phyloP scores from a whole-genome alignment of 202 grass and related monocot species.

The Schoenoplectus triqueter region DNA sequence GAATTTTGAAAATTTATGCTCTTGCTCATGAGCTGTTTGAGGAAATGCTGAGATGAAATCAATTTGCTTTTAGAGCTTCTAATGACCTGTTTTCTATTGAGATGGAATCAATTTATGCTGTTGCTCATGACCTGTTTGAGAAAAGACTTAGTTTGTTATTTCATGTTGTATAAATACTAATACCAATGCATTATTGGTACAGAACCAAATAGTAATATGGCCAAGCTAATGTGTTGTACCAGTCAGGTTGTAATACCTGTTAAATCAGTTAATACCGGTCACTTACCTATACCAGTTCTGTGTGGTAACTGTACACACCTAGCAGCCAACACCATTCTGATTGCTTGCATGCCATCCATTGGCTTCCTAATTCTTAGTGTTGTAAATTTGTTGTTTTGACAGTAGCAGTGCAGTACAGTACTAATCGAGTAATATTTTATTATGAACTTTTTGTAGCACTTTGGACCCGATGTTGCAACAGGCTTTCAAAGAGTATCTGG shows the following conservation, averaged over 20 bases:
- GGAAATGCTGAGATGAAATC: not conserved
- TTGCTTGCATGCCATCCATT: not conserved
- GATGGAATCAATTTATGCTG: too few species aligned
- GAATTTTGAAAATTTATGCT: not conserved
- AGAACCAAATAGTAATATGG: not conserved
- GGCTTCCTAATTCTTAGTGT: not conserved
- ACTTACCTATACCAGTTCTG: not conserved
- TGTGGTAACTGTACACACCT: not conserved
- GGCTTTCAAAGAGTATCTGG: conserved; percentile 44
- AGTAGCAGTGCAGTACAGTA: not conserved
- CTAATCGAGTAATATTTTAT: not conserved
- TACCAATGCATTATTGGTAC: not conserved
- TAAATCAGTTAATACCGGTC: not conserved
- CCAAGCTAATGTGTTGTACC: not conserved
- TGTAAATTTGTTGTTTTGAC: not conserved
- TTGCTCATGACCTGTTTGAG: too few species aligned
- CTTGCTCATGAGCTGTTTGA: not conserved
- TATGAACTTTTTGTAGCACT: conserved; percentile 39
- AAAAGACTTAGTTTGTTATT: not conserved
- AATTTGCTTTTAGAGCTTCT: not conserved
- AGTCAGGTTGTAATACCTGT: not conserved
- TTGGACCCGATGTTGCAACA: conserved; percentile 49
- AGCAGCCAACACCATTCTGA: not conserved
- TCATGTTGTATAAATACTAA: not conserved
- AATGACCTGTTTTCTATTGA: too few species aligned